Conservation (phyloP, 768 basidiomycete genomes). For the Erythrobasidium yunnanense region DNA sequence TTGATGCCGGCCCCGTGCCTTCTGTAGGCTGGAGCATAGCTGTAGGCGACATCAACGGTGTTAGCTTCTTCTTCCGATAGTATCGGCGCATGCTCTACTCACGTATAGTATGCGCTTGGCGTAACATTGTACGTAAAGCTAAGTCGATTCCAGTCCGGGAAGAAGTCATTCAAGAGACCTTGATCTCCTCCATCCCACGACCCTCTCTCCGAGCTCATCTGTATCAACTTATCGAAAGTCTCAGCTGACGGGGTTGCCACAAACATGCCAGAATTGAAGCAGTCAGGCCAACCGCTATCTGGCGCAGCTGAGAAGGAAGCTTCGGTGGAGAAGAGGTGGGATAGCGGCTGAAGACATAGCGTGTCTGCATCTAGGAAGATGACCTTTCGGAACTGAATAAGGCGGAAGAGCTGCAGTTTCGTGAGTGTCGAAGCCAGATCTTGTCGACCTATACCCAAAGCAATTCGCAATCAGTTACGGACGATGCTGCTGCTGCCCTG, state of each 20-base stretch:
- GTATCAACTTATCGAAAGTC: slow-evolving; percentile 65
- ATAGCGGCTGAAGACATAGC: slow-evolving; percentile 73
- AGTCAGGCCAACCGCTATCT: slow-evolving; percentile 98
- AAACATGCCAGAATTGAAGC: slow-evolving; percentile 95
- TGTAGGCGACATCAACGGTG: no score
- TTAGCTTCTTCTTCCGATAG: no score
- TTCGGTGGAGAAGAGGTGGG: slow-evolving; percentile 76
- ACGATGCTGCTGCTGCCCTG: no score
- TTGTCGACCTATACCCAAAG: slow-evolving; percentile 59
- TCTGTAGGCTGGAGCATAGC: slow-evolving; percentile 94
- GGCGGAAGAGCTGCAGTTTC: slow-evolving; percentile 89
- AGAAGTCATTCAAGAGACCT: slow-evolving; percentile 82
- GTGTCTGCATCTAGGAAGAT: slow-evolving; percentile 88
- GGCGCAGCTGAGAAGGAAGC: slow-evolving; percentile 77
- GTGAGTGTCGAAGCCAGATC: slow-evolving; percentile 90
- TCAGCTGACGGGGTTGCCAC: slow-evolving; percentile 70
- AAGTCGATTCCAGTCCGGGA: slow-evolving; percentile 68
- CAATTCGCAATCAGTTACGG: no score
- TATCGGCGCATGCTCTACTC: no score
- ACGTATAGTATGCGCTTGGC: slow-evolving; percentile 63
- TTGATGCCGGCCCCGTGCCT: slow-evolving; percentile 79
- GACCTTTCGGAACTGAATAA: slow-evolving; percentile 71
- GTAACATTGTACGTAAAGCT: slow-evolving; percentile 98
- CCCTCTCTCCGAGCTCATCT: slow-evolving; percentile 63
- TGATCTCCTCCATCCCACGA: slow-evolving; percentile 71